These are phyloP conservation scores for Didymella sp. DNA, from an alignment of 2,329 filamentous ascomycete genomes.

Conservation along the genomic window DNA sequence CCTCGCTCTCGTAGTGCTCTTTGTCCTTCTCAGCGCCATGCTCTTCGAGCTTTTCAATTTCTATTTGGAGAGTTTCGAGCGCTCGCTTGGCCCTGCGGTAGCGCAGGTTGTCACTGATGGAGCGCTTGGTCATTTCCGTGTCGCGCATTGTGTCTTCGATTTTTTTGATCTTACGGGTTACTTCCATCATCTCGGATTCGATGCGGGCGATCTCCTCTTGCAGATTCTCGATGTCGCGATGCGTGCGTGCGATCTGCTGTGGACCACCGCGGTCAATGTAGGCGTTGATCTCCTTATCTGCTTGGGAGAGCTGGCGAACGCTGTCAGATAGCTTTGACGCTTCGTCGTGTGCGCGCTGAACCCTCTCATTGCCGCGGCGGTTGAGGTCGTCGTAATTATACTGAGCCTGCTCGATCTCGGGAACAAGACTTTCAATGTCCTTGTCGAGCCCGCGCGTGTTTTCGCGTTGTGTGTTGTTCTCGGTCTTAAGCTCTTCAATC, in stretches of 20 bases:
- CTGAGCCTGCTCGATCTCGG: constrained; percentile 77
- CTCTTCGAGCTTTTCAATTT: constrained; percentile 76
- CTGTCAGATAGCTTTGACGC: constrained; percentile 75
- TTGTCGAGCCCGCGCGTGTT: constrained; percentile 72
- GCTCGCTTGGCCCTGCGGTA: constrained; percentile 78
- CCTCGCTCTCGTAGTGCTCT: constrained; percentile 74
- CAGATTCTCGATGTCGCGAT: constrained; percentile 71
- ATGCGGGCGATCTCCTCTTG: constrained; percentile 69
- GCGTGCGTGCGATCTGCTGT: constrained; percentile 71
- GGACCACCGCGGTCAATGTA: constrained; percentile 81
- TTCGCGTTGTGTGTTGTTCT: constrained; percentile 72
- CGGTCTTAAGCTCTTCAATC: constrained; percentile 74
- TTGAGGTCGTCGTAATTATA: constrained; percentile 78
- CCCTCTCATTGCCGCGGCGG: constrained; percentile 72
- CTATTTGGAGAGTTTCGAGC: constrained; percentile 69
- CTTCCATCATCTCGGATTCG: constrained; percentile 70
- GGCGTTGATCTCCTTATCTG: constrained; percentile 77
- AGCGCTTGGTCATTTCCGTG: constrained; percentile 81
- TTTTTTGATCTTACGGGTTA: constrained; percentile 76
- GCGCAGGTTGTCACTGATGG: constrained; percentile 86
- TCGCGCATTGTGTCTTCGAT: constrained; percentile 79
- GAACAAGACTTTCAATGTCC: constrained; percentile 76
- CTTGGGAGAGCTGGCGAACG: constrained; percentile 76
- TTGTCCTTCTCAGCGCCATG: constrained; percentile 86
- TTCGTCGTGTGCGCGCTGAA: constrained; percentile 74